Evolutionary conservation across 768 basidiomycete species (phyloP).

Genomic region (Rhodotorula babjevae): DNA sequence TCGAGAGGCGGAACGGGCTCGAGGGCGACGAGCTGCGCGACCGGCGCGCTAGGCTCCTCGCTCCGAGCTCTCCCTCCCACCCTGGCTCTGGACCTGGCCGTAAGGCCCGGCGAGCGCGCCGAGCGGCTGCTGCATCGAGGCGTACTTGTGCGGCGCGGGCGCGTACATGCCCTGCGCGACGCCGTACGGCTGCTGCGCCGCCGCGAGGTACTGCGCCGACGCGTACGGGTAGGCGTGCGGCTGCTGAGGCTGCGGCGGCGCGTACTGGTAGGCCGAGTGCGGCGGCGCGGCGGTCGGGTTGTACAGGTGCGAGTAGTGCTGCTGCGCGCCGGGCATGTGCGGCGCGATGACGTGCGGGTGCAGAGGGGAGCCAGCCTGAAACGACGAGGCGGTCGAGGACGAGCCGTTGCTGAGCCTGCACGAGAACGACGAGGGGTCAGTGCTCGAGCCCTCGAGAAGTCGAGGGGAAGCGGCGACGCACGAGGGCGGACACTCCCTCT

Average conservation of each 20-base stretch:
- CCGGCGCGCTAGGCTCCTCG: too few relatives aligned
- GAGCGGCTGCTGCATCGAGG: neutral
- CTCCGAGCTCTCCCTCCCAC: too few relatives aligned
- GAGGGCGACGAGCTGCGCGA: too few relatives aligned
- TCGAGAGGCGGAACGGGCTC: too few relatives aligned
- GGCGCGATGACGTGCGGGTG: neutral
- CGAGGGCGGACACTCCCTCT: slow-evolving; percentile 12
- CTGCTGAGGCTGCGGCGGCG: neutral
- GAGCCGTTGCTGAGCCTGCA: slow-evolving; percentile 9
- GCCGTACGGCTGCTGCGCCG: neutral
- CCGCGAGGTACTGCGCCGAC: neutral
- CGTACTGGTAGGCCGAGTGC: neutral
- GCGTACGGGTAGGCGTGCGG: neutral
- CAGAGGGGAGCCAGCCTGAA: neutral
- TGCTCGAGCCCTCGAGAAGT: too few relatives aligned
- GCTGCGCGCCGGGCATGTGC: too few relatives aligned
- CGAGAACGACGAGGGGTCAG: neutral
- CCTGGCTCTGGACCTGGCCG: too few relatives aligned
- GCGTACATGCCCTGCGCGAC: neutral
- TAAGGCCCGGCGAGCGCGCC: too few relatives aligned
- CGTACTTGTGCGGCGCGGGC: neutral
- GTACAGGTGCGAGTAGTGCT: slow-evolving; percentile 8
- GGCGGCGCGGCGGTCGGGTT: neutral
- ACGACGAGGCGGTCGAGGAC: slow-evolving; percentile 2
- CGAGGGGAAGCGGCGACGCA: neutral